Evolutionary conservation across 1,139 yeast genomes (phyloP).

Genomic region (Blastobotrys raffinosifermentans): DNA sequence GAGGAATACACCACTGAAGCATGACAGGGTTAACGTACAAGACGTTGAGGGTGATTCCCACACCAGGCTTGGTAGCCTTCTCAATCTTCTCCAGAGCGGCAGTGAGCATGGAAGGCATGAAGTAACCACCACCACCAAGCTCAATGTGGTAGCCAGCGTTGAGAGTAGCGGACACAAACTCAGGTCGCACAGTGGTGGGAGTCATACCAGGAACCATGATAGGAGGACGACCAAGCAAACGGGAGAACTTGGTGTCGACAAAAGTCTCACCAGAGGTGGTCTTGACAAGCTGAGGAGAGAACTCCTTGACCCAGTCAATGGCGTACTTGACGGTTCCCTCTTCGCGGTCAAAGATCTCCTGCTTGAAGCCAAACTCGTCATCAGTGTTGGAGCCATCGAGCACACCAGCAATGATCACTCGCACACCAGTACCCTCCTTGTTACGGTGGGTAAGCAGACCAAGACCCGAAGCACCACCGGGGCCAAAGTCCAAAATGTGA

Average conservation of each 20-base stretch:
- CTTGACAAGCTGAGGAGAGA: conserved; percentile 77
- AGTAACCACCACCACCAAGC: conserved; percentile 98
- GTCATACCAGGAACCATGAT: conserved; percentile 99
- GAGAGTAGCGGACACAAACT: conserved; percentile 85
- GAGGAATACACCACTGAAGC: conserved; percentile 98
- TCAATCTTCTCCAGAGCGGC: conserved; percentile 67
- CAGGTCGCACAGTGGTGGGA: conserved; percentile 93
- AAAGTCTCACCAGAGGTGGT: conserved; percentile 54
- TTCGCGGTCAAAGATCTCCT: conserved; percentile 79
- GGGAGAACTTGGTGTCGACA: conserved; percentile 91
- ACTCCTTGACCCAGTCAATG: conserved; percentile 85
- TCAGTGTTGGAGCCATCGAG: conserved; percentile 61
- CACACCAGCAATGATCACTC: conserved; percentile 90
- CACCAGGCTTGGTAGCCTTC: conserved; percentile 60
- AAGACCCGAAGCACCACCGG: conserved; percentile 96
- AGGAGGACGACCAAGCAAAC: conserved; percentile 92
- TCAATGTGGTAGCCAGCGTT: conserved; percentile 97
- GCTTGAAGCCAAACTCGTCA: conserved; percentile 90
- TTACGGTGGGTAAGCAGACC: conserved; percentile 95
- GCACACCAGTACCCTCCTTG: conserved; percentile 97
- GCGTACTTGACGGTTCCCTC: conserved; percentile 68
- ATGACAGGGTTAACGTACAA: conserved; percentile 95
- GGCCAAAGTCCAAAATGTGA: conserved; percentile 94
- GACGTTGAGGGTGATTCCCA: conserved; percentile 84
- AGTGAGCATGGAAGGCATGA: conserved; percentile 63